Evolutionary conservation across 208 protist genomes (phyloP), one percentile per base, ranked within the genome.

Genomic region (Trypanosomatidae sp.): DNA sequence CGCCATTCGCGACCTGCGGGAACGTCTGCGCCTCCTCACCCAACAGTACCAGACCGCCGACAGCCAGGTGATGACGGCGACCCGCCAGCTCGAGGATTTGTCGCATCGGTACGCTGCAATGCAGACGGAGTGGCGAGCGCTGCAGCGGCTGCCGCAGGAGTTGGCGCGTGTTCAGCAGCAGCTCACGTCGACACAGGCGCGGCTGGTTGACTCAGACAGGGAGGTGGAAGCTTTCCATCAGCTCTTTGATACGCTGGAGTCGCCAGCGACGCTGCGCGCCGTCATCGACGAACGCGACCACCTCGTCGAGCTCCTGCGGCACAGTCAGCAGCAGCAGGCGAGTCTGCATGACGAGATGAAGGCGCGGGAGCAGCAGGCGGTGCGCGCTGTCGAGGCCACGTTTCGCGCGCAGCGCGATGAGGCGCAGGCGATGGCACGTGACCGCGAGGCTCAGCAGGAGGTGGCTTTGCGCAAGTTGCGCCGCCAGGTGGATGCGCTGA

Each of bases 231-330:
- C 75, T n/a, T 87, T 83, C 50, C 73, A 79, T 60, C 77, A 83
- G 33, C 19, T 76, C 47, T 71, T 72, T 60, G 73, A 77, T 39
- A 75, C 68, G 12, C 69, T 73, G 19, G 43, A 66, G 58, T 81
- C 82, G 10, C 78, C 82, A 25, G 73, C 76, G 15, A 78, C 82
- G 46, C 66, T 88, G 47, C 68, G 73, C 17, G 68, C 75, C 22
- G 43, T 86, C 25, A 53, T 86, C 2, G 72, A 76, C 39, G 86
- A 93, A 66, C 88, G 85, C 12, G 81, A 92, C 59, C 70, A 74
- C 46, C 80, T 95, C 17, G 65, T 88, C 12, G 73, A 67, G 66
- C 49, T 91, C 2, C 79, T 95, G 68, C 86, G 74, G 47, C 73
- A 92, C 43, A 74, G 86, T 39, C 81, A 81, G 55, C 69, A 71